Base-by-base conservation (phyloP, 768 basidiomycete species). In the Lyophyllum shimeji region DNA sequence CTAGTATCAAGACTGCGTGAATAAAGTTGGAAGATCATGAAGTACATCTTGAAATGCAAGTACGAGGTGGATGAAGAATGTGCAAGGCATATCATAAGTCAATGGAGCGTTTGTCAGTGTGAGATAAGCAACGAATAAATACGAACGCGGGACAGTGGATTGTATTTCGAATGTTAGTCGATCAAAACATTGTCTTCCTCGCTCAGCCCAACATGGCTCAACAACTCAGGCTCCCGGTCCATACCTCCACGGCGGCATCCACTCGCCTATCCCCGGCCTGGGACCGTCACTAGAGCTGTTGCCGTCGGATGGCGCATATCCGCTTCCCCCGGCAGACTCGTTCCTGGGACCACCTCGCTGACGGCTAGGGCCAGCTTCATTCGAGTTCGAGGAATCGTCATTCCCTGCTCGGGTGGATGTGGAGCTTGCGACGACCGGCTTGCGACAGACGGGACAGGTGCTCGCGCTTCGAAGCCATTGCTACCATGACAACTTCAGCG, bases 371-470 rank as follows among this genome's bases (percentile, higher is more conserved):
- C 61, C 55, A 50, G 60, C 44, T 24, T 59, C 59, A 27, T 52
- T 53, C 13, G 49, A 50, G 18, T 52, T 53, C 13, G 49, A 50
- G 18, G 40, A 43, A 18, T 59, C 53, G 6, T 43, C 29, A 15
- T 48, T n/a, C 11, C 20, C 46, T 46, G 52, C 39, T 17, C 29
- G 51, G 8, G 44, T 23, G 6, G 50, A 27, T 20, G 57, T 15
- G 27, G 45, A 29, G 12, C 47, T 46, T 33, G 39, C 50, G 15
- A 44, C 46, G 34, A 90, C 86, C 24, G 78, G 71, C 61, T 84
- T 82, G 40, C 90, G 86, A 68, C 90, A 93, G 1, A 93, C 87
- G 13, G 90, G 91, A 60, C 91, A 93, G 0, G 89, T 91, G 49
- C 76, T 83, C 4, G 90, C 89, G 3, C 81, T 78, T 59, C 81